These are phyloP conservation scores for Suhomyces sp. DNA, from an alignment of 805 yeast species.

Conservation along the genomic window DNA sequence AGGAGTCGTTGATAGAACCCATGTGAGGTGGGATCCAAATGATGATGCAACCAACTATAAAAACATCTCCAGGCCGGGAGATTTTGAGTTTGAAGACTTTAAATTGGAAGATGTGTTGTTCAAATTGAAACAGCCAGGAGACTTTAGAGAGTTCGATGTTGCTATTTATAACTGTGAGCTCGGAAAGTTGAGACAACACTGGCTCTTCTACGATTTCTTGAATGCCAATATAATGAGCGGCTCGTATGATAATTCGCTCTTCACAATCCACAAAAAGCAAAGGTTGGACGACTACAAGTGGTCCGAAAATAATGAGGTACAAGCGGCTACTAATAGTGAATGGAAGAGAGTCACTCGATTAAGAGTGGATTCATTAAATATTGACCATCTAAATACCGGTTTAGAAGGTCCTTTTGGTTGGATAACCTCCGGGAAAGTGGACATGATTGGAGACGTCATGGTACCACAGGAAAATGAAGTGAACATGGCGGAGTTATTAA, in stretches of 20 bases:
- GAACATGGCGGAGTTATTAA: conserved; percentile 45
- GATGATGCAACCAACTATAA: conserved; percentile 82
- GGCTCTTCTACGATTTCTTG: conserved; percentile 86
- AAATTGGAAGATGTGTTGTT: conserved; percentile 82
- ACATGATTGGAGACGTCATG: conserved; percentile 87
- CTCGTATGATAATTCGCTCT: conserved; percentile 86
- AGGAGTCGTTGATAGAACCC: conserved; percentile 90
- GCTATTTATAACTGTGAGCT: conserved; percentile 86
- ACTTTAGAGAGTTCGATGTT: conserved; percentile 79
- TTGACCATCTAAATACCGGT: conserved; percentile 89
- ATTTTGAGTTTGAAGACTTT: conserved; percentile 85
- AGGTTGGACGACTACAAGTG: conserved; percentile 45
- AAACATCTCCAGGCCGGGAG: conserved; percentile 76
- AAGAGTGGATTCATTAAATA: conserved; percentile 77
- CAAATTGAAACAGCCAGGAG: conserved; percentile 76
- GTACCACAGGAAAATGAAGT: conserved; percentile 63
- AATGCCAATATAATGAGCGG: conserved; percentile 87
- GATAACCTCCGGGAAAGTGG: conserved; percentile 90
- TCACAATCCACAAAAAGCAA: conserved; percentile 83
- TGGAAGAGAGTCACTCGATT: conserved; percentile 71
- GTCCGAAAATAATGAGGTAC: conserved; percentile 8
- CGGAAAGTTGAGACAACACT: conserved; percentile 79
- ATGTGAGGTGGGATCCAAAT: conserved; percentile 75
- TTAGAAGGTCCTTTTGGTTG: conserved; percentile 95
- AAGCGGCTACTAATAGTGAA: conserved; percentile 16